Evolutionary conservation across 192 early-diverging fungal genomes (phyloP).

Genomic region (Rhizophagus prolifer): DNA sequence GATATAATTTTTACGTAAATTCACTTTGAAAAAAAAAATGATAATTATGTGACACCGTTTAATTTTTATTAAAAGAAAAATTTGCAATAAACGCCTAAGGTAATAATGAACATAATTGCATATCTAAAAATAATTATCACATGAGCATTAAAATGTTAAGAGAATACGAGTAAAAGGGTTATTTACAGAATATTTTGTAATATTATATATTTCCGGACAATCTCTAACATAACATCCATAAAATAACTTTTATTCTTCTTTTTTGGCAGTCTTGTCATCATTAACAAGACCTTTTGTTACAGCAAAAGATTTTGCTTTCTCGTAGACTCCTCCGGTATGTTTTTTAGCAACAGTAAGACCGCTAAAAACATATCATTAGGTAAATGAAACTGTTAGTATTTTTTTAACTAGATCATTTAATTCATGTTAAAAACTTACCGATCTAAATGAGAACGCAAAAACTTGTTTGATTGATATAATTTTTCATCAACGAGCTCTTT

Average conservation of each 20-base stretch:
- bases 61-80: too few species aligned
- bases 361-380: background rate
- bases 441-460: background rate
- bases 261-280: background rate
- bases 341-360: background rate
- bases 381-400: background rate
- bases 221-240: background rate
- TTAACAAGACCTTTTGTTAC: background rate
- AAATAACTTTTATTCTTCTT: background rate
- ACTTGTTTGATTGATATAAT: background rate
- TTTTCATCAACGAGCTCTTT: conserved; percentile 2
- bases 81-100: too few species aligned
- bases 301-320: background rate
- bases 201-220: background rate
- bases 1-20: too few species aligned
- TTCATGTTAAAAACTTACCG: background rate
- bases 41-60: too few species aligned
- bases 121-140: too few species aligned
- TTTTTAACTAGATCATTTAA: background rate
- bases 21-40: too few species aligned
- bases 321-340: background rate
- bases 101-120: too few species aligned
- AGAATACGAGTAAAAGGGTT: too few species aligned
- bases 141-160: too few species aligned
- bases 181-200: too few species aligned